phyloP scores from a whole-genome alignment of 345 rosid genomes.

The Populus euphratica region DNA sequence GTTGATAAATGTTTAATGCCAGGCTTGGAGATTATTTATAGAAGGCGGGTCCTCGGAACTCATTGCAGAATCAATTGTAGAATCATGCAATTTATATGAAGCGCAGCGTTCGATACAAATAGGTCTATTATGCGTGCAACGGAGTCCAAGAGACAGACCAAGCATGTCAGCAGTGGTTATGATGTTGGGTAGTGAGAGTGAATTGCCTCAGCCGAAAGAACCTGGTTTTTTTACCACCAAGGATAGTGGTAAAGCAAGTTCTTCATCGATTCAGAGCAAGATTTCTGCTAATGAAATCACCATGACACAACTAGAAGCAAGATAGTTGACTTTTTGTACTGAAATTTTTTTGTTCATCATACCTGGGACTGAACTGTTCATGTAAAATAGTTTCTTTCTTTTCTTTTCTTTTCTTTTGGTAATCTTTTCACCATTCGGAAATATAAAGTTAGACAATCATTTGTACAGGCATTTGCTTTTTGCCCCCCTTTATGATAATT shows the following conservation, averaged over 20 bases:
- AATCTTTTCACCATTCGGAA: neutral
- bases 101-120: neutral
- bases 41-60: neutral
- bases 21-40: constrained; percentile 1
- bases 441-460: neutral
- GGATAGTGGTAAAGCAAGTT: neutral
- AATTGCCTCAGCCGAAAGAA: constrained; percentile 1
- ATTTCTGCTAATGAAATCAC: neutral
- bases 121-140: constrained; percentile 1
- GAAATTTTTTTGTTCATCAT: neutral
- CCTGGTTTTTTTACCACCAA: neutral
- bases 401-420: neutral
- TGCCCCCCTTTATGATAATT: neutral
- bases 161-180: neutral
- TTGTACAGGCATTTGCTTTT: neutral
- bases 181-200: neutral
- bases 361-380: neutral
- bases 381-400: neutral
- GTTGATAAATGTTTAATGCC: neutral
- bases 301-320: neutral
- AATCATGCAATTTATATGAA: neutral
- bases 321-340: neutral
- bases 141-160: neutral
- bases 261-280: neutral
- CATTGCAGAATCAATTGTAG: neutral